Evolutionary conservation across 495 filamentous ascomycete genomes (phyloP), one percentile per base, ranked within the genome.

Genomic region (Halenospora varia): DNA sequence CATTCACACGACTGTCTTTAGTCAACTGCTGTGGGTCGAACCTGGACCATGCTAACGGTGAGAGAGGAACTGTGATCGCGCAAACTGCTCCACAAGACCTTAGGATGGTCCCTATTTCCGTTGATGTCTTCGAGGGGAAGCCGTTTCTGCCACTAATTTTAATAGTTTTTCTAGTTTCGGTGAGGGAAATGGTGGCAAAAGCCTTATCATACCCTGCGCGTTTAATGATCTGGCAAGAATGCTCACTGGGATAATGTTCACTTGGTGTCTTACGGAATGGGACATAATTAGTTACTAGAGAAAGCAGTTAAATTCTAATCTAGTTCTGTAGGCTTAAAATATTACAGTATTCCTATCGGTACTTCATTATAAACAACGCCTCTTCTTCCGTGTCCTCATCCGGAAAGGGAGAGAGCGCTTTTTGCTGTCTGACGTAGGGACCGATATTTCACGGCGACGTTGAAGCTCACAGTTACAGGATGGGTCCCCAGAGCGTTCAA

Each of bases 331-430:
- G 13, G 29, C 4, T 35, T 13, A 46, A 46, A 46, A 46, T 46
- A 46, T 17, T n/a, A 46, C 17, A 46, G 8, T 46, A 17, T 46
- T 17, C 15, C 42, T 17, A 8, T 46, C 42, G 11, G 10, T 49
- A 49, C 47, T 49, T 46, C 9, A 49, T 52, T 40, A 35, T 40
- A 42, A 44, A 41, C 22, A 51, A 42, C 25, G 55, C 55, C 48
- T 19, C 35, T 57, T 57, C 17, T 25, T 57, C n/a, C 25, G 53
- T 55, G 25, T 56, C 29, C 46, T 57, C 25, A 17, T 51, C 47
- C 25, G 18, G n/a, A 26, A 35, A n/a, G 25, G 39, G 25, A 46
- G 39, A 45, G 48, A 17, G 13, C 47, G 47, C 46, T 49, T 56
- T 24, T 46, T 52, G 15, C n/a, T 51, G 6, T 25, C 46, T 45